phyloP scores from a whole-genome alignment of 176 grass and related monocot species.

The Dactylis glomerata region DNA sequence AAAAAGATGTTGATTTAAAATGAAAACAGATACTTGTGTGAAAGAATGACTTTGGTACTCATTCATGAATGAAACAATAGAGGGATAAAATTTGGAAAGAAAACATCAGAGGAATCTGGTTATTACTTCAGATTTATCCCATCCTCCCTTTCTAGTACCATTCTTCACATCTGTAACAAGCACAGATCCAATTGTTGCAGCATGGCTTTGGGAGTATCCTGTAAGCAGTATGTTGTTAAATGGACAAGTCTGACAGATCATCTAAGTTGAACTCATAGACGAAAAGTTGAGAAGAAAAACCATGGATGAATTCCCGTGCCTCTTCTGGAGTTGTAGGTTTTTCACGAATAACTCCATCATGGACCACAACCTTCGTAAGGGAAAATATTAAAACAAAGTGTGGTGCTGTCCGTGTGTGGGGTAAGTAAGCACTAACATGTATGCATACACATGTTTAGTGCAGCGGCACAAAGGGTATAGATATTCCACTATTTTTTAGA shows the following conservation, averaged over 20 bases:
- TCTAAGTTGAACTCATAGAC: slow-evolving; percentile 5
- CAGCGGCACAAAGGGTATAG: background rate
- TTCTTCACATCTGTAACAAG: slow-evolving; percentile 90
- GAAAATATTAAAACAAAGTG: background rate
- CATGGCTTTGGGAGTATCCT: slow-evolving; percentile 94
- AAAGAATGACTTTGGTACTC: background rate
- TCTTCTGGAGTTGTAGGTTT: slow-evolving; percentile 84
- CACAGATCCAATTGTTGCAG: slow-evolving; percentile 84
- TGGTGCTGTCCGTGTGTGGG: background rate
- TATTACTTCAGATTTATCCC: slow-evolving; percentile 89
- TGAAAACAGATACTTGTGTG: background rate
- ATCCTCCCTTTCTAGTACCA: slow-evolving; percentile 69
- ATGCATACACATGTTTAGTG: background rate
- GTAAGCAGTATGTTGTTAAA: slow-evolving; percentile 25
- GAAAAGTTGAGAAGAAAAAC: slow-evolving; percentile 34
- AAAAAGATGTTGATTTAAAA: background rate
- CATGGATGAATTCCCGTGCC: slow-evolving; percentile 84
- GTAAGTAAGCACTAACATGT: slow-evolving; percentile 8
- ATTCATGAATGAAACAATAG: slow-evolving; percentile 14
- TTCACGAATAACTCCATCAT: slow-evolving; percentile 95
- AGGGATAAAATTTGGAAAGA: background rate
- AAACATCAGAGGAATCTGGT: slow-evolving; percentile 22
- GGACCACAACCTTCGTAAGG: slow-evolving; percentile 74
- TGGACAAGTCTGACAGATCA: slow-evolving; percentile 3
- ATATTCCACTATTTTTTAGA: background rate